A percentile compares a stretch with the other conserved stretches of the same genome.
Evolutionary conservation across 2,329 filamentous ascomycete genomes (phyloP).

Genomic region (Dendrostoma leiphaemia): DNA sequence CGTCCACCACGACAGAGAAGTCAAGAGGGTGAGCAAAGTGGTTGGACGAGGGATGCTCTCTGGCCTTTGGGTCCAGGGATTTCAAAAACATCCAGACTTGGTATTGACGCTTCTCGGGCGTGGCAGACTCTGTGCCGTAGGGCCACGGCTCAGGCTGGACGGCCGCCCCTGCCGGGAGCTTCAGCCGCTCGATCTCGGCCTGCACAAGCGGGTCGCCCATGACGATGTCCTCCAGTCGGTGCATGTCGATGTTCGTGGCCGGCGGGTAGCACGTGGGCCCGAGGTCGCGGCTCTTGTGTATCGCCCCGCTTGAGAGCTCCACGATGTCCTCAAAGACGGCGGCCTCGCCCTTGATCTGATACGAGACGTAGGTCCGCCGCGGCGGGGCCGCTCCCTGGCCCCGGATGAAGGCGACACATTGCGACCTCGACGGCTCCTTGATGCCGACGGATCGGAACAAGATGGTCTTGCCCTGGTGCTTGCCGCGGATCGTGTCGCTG

Average conservation of each 20-base stretch:
- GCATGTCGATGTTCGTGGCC: constrained; percentile 14
- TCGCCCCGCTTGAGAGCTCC: constrained; percentile 3
- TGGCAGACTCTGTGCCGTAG: not conserved
- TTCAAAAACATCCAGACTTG: constrained; percentile 8
- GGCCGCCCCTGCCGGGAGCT: constrained; percentile 7
- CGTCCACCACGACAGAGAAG: constrained; percentile 44
- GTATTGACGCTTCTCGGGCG: constrained; percentile 3
- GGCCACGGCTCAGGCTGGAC: constrained; percentile 11
- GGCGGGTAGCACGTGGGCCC: constrained; percentile 9
- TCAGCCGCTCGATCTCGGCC: constrained; percentile 1
- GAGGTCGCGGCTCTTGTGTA: not conserved
- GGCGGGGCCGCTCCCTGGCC: constrained; percentile 5
- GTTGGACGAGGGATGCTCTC: constrained; percentile 30
- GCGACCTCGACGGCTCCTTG: constrained; percentile 6
- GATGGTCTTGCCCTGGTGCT: not conserved
- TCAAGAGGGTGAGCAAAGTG: constrained; percentile 63
- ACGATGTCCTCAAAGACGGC: constrained; percentile 10
- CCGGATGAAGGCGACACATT: constrained; percentile 4
- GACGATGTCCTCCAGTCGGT: constrained; percentile 6
- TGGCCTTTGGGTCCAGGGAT: not conserved
- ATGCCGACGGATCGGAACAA: constrained; percentile 10
- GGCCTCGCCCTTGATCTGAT: constrained; percentile 10
- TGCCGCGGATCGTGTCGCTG: constrained; percentile 4
- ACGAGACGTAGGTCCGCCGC: constrained; percentile 11
- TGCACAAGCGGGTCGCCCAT: constrained; percentile 6